These are phyloP conservation scores for Coniochaeta sp. DNA, from an alignment of 2,329 filamentous ascomycete genomes.

Conservation along the genomic window DNA sequence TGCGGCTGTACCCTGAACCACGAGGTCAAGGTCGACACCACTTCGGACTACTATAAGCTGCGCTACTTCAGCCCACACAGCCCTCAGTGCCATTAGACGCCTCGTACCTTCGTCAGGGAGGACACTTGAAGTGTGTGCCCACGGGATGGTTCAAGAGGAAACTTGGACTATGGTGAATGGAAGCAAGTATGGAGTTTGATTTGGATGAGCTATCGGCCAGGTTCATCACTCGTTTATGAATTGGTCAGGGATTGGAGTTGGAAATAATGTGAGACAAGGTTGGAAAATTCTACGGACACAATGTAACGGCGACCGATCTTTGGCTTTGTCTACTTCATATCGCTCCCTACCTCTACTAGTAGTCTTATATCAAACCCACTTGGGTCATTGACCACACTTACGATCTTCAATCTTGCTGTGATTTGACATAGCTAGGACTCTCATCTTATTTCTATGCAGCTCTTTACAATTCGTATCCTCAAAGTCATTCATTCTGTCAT, in stretches of 20 bases:
- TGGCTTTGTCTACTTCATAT: background rate
- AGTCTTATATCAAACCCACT: background rate
- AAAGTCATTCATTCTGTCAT: too few species aligned
- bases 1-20: conserved; percentile 7
- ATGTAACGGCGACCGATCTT: background rate
- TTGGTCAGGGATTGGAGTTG: background rate
- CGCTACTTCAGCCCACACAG: background rate
- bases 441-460: too few species aligned
- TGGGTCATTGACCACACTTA: background rate
- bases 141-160: background rate
- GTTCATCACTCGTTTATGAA: background rate
- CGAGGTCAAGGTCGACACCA: conserved; percentile 3
- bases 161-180: background rate
- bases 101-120: background rate
- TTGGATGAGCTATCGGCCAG: background rate
- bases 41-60: conserved; percentile 4
- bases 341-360: background rate
- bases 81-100: background rate
- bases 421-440: background rate
- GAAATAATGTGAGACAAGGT: background rate
- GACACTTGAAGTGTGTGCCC: background rate
- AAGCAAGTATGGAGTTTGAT: background rate
- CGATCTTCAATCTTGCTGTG: background rate
- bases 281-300: background rate
- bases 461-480: too few species aligned